Percentiles rank a stretch among this genome's conserved stretches.
Evolutionary conservation across 139 green algal genomes (phyloP).

Genomic region (Tetradesmus obliquus): DNA sequence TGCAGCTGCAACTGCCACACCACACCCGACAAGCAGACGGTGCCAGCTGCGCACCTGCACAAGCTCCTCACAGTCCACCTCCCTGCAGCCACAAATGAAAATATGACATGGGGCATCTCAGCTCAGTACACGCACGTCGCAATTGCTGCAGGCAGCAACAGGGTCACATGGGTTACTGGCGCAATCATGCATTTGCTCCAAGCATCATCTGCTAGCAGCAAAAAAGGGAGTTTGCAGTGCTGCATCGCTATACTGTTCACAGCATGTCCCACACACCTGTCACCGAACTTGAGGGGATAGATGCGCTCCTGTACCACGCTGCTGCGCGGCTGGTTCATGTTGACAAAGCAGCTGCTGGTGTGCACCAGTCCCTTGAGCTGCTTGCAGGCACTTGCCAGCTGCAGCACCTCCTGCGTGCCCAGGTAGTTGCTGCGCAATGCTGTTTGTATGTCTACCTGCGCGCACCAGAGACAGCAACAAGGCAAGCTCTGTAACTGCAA

Average conservation of each 20-base stretch:
- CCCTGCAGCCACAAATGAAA: neutral
- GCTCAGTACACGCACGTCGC: too few relatives aligned
- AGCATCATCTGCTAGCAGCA: too few relatives aligned
- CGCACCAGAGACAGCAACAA: neutral
- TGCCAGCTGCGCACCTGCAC: neutral
- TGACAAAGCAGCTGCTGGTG: slow-evolving; percentile 56
- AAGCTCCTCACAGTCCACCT: neutral
- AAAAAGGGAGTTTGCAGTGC: neutral
- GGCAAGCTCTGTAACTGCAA: too few relatives aligned
- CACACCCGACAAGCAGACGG: neutral
- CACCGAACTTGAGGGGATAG: slow-evolving; percentile 62
- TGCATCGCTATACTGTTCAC: neutral
- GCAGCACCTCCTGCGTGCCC: slow-evolving; percentile 20
- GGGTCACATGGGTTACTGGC: too few relatives aligned
- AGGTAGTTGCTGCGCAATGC: slow-evolving; percentile 61
- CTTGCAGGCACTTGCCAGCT: slow-evolving; percentile 18
- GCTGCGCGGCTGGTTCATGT: slow-evolving; percentile 51
- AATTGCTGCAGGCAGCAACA: too few relatives aligned
- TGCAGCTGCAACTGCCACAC: neutral
- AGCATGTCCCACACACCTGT: slow-evolving; percentile 33
- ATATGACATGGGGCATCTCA: neutral
- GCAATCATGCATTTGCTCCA: too few relatives aligned
- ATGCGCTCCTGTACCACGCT: slow-evolving; percentile 54
- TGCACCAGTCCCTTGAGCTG: slow-evolving; percentile 55
- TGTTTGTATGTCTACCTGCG: slow-evolving; percentile 53